These are phyloP conservation scores for Rhamnella rubrinervis DNA, from an alignment of 331 rosid genomes.

Conservation along the genomic window DNA sequence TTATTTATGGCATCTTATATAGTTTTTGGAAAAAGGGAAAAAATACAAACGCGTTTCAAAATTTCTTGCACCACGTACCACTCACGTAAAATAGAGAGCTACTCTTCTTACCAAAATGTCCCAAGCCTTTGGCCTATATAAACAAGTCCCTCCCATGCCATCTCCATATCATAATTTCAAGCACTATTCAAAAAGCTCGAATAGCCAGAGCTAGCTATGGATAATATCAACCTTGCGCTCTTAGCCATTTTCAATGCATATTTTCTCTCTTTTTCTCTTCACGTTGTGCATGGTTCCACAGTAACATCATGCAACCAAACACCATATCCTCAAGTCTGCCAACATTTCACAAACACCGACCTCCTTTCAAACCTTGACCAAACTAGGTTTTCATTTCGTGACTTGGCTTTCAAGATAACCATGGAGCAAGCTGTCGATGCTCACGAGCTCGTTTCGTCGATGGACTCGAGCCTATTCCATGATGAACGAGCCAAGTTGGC, in stretches of 20 bases:
- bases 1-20: too few relatives aligned
- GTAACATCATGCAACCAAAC: constrained; percentile 57
- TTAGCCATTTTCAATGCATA: constrained; percentile 25
- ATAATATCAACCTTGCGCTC: constrained; percentile 12
- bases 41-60: too few relatives aligned
- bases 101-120: too few relatives aligned
- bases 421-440: constrained; percentile 58
- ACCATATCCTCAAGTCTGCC: constrained; percentile 60
- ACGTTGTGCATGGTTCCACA: constrained; percentile 30
- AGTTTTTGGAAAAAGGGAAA: too few relatives aligned
- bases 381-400: constrained; percentile 37
- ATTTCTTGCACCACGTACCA: too few relatives aligned
- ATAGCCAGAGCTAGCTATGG: too few relatives aligned
- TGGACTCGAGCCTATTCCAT: constrained; percentile 30
- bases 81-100: too few relatives aligned
- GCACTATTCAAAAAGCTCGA: not conserved
- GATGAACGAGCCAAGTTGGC: constrained; percentile 41
- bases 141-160: not conserved
- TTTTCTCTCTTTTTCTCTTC: constrained; percentile 27
- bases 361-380: constrained; percentile 31
- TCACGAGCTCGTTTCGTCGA: constrained; percentile 44
- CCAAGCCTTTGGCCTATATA: not conserved
- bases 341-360: constrained; percentile 35
- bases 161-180: not conserved
- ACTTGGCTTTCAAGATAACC: constrained; percentile 44